A percentile compares a stretch with the other conserved stretches of the same genome.
These are phyloP conservation scores for Pavlovales sp. DNA, from an alignment of 208 protist species.

Conservation along the genomic window DNA sequence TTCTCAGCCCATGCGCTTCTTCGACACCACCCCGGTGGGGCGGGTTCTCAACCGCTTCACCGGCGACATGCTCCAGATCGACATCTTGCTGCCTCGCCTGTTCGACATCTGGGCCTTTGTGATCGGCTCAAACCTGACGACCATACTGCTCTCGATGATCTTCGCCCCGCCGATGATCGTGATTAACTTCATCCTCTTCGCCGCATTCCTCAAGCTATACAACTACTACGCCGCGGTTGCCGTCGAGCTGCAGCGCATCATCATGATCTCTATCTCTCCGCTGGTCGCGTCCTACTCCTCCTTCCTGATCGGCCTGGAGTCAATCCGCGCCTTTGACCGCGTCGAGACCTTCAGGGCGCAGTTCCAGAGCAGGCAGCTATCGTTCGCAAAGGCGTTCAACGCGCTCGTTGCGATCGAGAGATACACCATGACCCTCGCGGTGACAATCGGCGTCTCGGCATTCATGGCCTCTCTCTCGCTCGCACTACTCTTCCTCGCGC, in stretches of 20 bases:
- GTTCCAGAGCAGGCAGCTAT: background rate
- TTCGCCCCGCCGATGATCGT: background rate
- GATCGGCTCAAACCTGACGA: background rate
- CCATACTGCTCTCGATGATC: background rate
- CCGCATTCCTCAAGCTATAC: background rate
- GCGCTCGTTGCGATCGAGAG: background rate
- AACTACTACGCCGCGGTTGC: background rate
- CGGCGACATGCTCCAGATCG: background rate
- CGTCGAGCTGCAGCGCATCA: conserved; percentile 4
- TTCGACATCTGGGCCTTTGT: background rate
- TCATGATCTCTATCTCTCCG: background rate
- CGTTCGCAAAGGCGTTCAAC: background rate
- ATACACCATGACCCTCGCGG: background rate
- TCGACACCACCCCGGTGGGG: conserved; percentile 85
- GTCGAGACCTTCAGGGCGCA: background rate
- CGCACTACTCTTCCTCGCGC: background rate
- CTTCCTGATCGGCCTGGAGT: background rate
- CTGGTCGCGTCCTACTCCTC: background rate
- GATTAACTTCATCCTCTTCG: background rate
- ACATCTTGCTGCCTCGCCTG: conserved; percentile 1
- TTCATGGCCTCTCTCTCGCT: background rate
- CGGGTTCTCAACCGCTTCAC: conserved; percentile 64
- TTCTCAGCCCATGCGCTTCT: conserved; percentile 75
- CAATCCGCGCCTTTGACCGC: conserved; percentile 10
- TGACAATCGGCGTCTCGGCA: background rate